Percentiles rank a stretch among this genome's conserved stretches.
Evolutionary conservation across 495 filamentous ascomycete species (phyloP).

Genomic region (Emericellopsis terricola): DNA sequence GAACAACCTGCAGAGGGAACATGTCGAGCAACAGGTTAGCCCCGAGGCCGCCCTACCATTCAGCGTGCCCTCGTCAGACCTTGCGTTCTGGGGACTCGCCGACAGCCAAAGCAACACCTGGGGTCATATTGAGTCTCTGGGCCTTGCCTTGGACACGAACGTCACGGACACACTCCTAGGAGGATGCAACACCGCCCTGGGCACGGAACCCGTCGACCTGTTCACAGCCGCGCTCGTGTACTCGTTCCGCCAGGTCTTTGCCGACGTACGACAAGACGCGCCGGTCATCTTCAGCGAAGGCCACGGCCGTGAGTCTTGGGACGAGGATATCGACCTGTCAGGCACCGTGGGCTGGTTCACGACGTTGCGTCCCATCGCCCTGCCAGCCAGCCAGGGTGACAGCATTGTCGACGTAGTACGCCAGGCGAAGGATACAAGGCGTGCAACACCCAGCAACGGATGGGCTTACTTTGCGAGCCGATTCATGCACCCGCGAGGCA

Average conservation of each 20-base stretch:
- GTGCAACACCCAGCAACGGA: neutral
- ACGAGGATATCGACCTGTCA: constrained; percentile 29
- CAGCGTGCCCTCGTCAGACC: constrained; percentile 16
- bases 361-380: constrained; percentile 19
- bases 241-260: neutral
- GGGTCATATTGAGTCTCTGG: constrained; percentile 18
- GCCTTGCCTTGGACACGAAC: neutral
- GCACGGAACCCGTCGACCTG: neutral
- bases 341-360: constrained; percentile 42
- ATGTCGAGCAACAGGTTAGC: constrained; percentile 9
- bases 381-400: constrained; percentile 5
- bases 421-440: neutral
- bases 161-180: neutral
- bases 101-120: constrained; percentile 1
- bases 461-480: neutral
- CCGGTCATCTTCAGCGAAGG: constrained; percentile 24
- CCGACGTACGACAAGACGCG: neutral
- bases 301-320: constrained; percentile 35
- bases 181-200: neutral
- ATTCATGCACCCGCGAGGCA: neutral
- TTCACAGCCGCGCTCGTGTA: neutral
- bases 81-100: constrained; percentile 28
- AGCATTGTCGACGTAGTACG: neutral
- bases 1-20: constrained; percentile 11
- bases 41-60: constrained; percentile 12